Conservation (phyloP, 208 protist species). For the Naegleria lovaniensis region DNA sequence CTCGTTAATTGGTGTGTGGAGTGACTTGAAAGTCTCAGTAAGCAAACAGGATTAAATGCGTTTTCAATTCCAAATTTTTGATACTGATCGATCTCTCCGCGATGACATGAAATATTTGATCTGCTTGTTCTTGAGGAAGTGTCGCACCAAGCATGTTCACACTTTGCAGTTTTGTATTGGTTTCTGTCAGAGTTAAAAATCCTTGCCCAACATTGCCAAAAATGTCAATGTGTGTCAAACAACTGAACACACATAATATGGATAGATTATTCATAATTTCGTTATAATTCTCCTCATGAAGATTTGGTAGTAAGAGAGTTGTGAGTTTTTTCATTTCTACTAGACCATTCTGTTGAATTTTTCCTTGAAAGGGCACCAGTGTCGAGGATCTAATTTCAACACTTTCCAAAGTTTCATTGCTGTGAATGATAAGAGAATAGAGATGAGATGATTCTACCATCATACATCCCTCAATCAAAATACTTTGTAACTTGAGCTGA, state of each 20-base stretch:
- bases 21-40: neutral
- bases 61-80: neutral
- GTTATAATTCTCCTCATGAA: neutral
- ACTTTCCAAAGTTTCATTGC: neutral
- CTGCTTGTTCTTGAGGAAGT: neutral
- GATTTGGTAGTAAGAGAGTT: neutral
- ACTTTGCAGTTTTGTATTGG: neutral
- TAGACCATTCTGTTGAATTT: neutral
- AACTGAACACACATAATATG: neutral
- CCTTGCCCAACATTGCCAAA: neutral
- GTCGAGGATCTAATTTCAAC: neutral
- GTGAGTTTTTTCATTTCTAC: neutral
- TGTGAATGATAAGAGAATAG: neutral
- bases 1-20: neutral
- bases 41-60: neutral
- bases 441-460: neutral
- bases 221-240: neutral
- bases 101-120: neutral
- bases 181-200: neutral
- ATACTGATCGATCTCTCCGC: neutral
- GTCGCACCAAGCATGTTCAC: no score
- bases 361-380: neutral
- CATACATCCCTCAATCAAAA: neutral
- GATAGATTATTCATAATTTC: neutral
- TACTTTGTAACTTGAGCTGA: neutral